Evolutionary conservation across 305 asterid species (phyloP).

Genomic region (Plantago coronopus): DNA sequence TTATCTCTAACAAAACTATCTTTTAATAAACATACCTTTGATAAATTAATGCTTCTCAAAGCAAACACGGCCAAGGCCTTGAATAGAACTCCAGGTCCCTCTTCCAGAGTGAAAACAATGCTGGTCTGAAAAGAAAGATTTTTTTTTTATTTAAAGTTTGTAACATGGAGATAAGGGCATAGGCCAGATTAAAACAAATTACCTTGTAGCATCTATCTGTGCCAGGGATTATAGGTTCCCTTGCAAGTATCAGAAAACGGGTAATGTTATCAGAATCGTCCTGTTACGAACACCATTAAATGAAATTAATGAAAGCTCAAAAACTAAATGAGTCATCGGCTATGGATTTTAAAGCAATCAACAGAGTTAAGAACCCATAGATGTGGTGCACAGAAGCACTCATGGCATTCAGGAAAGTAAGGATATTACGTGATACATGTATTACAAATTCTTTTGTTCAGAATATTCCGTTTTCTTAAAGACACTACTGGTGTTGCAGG

Average conservation of each 20-base stretch:
- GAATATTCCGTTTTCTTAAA: too few relatives aligned
- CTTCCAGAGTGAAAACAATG: constrained; percentile 75
- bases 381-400: too few relatives aligned
- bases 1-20: constrained; percentile 7
- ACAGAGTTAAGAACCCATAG: background rate
- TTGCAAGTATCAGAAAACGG: constrained; percentile 74
- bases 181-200: constrained; percentile 15
- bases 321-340: background rate
- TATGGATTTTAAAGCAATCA: constrained; percentile 3
- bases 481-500: too few relatives aligned
- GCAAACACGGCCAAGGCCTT: constrained; percentile 83
- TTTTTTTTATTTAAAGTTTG: constrained; percentile 1
- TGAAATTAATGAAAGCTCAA: constrained; percentile 22
- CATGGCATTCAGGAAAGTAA: too few relatives aligned
- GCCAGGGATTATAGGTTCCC: constrained; percentile 84
- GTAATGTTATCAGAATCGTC: constrained; percentile 61
- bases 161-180: background rate
- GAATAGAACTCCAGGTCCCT: constrained; percentile 86
- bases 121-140: constrained; percentile 51
- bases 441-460: too few relatives aligned
- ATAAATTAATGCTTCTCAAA: constrained; percentile 57
- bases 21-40: constrained; percentile 47
- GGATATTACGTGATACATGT: too few relatives aligned
- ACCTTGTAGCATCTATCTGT: constrained; percentile 68
- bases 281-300: constrained; percentile 41